A percentile compares a stretch with the other conserved stretches of the same genome.
Conservation (phyloP, 2,329 filamentous ascomycete species). For the Sporothrix humicola region DNA sequence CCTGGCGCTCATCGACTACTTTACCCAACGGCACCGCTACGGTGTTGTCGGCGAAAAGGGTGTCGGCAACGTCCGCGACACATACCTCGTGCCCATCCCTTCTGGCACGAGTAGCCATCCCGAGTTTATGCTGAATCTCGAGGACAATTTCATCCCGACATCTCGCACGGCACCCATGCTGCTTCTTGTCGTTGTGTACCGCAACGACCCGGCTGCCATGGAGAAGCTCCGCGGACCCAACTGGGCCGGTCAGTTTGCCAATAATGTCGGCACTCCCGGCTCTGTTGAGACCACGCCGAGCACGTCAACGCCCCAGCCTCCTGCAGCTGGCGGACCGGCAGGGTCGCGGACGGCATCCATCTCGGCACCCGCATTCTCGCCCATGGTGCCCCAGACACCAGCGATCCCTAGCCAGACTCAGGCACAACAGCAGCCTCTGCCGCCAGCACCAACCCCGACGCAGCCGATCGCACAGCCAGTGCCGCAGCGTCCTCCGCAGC, state of each 20-base stretch:
- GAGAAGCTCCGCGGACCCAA: slow-evolving; percentile 47
- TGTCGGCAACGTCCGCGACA: slow-evolving; percentile 78
- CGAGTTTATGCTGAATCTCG: slow-evolving; percentile 86
- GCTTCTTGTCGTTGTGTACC: slow-evolving; percentile 83
- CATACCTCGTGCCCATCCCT: slow-evolving; percentile 87
- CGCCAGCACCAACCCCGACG: slow-evolving; percentile 20
- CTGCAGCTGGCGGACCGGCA: neutral
- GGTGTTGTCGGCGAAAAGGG: slow-evolving; percentile 83
- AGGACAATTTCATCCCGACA: slow-evolving; percentile 78
- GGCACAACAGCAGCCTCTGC: slow-evolving; percentile 34
- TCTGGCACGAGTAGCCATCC: slow-evolving; percentile 73
- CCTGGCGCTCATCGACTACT: slow-evolving; percentile 83
- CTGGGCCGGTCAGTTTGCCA: slow-evolving; percentile 40
- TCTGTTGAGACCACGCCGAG: slow-evolving; percentile 27
- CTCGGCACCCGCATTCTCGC: slow-evolving; percentile 61
- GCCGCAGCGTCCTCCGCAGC: slow-evolving; percentile 3
- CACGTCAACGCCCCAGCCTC: slow-evolving; percentile 20
- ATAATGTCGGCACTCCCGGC: neutral
- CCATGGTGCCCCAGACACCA: slow-evolving; percentile 51
- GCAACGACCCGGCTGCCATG: slow-evolving; percentile 58
- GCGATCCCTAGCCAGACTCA: slow-evolving; percentile 42
- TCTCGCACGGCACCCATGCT: slow-evolving; percentile 76
- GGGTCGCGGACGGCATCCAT: slow-evolving; percentile 52
- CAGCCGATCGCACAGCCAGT: slow-evolving; percentile 2
- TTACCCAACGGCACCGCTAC: slow-evolving; percentile 79